Evolutionary conservation across 192 early-diverging fungal species (phyloP), one percentile per base, ranked within the genome.

Genomic region (Phycomyces nitens): DNA sequence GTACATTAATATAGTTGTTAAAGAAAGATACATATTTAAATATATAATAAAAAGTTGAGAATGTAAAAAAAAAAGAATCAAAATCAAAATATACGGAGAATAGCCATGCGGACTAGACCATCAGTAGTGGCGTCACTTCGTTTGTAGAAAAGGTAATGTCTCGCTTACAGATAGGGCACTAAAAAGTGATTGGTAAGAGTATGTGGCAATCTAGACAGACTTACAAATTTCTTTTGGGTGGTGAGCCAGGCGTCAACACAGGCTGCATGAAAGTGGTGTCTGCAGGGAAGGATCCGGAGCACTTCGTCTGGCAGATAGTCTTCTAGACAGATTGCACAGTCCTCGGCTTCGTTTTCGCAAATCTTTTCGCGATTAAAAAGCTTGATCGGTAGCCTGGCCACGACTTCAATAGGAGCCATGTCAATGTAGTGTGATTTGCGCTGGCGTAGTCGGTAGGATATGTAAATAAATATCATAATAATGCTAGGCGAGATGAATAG

Each of bases 211-310:
- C 44, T 2, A 6, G 15, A 18, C 12, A 2, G n/a, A 84, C 81
- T 89, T 93, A 89, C 94, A 88, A 74, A 96, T 88, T 55, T 86
- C 72, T 95, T 92, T 52, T 87, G 78, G 6, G 88, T 87, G 2
- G 88, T 92, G 34, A 97, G 80, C 95, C 95, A 98, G 66, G 80
- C 86, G 65, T 99, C 96, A 26, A 99, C 87, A 69, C 96, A 99
- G 18, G 70, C 71, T 18, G 85, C 79, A 67, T 99, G 96, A 65
- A 91, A 97, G 63, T 92, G 83, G 69, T 99, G 96, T 47, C 73
- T 80, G 74, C 96, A 99, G 7, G 90, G 89, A 49, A 99, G 73
- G 10, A 89, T 80, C 12, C 94, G 74, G 21, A 96, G 68, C 64
- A 87, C 81, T 16, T 92, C 89, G 20, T 87, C 90, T 63, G 89